These are phyloP conservation scores for Ceratocystis lukuohia DNA, from an alignment of 2,329 filamentous ascomycete genomes.

Conservation along the genomic window DNA sequence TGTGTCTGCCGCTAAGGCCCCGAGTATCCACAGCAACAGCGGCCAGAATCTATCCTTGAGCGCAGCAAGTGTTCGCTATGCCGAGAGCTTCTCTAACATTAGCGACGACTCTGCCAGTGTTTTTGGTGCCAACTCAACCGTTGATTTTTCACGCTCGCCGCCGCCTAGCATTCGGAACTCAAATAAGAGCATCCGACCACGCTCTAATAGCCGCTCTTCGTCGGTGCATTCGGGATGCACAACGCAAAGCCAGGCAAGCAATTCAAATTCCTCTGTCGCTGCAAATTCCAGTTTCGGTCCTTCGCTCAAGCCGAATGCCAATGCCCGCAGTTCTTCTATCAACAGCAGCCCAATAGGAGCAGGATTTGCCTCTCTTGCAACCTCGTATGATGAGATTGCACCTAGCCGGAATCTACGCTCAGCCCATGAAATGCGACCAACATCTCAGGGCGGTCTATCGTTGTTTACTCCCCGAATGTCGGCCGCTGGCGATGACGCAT, in stretches of 20 bases:
- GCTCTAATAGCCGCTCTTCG: slow-evolving; percentile 15
- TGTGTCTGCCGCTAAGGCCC: slow-evolving; percentile 22
- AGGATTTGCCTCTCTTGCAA: slow-evolving; percentile 1
- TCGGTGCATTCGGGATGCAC: slow-evolving; percentile 18
- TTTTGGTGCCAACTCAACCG: slow-evolving; percentile 36
- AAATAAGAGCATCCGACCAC: slow-evolving; percentile 29
- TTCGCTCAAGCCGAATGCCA: slow-evolving; percentile 11
- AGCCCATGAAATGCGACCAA: slow-evolving; percentile 16
- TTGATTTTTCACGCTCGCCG: slow-evolving; percentile 47
- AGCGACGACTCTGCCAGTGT: slow-evolving; percentile 45
- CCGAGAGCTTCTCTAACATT: slow-evolving; percentile 36
- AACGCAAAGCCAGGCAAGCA: background rate
- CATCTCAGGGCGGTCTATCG: slow-evolving; percentile 4
- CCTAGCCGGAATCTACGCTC: slow-evolving; percentile 13
- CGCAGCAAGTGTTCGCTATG: slow-evolving; percentile 29
- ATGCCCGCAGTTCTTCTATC: background rate
- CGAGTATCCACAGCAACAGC: background rate
- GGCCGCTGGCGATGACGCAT: slow-evolving; percentile 19
- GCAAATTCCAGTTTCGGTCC: slow-evolving; percentile 10
- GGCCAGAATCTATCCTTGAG: slow-evolving; percentile 26
- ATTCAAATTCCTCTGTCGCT: background rate
- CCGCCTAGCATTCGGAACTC: slow-evolving; percentile 39
- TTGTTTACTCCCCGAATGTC: slow-evolving; percentile 17
- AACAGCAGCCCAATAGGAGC: background rate
- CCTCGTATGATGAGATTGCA: background rate